Conservation (phyloP, 228 moss, liverwort and hornwort species). For the Sphagnum fallax region DNA sequence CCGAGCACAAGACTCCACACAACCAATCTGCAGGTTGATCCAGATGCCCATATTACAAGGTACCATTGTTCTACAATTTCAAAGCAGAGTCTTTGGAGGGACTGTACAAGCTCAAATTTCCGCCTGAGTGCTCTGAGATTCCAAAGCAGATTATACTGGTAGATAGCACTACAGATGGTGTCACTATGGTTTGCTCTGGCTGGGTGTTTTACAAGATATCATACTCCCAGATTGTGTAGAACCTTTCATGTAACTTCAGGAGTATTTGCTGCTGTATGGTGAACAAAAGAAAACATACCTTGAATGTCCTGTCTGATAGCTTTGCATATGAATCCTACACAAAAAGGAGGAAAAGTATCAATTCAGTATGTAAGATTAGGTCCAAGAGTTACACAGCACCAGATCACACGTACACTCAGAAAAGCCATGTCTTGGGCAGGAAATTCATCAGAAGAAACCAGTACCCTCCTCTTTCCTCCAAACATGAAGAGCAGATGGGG, state of each 20-base stretch:
- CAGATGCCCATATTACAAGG: too few relatives aligned
- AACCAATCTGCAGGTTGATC: neutral
- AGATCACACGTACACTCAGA: neutral
- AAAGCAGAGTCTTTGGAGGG: neutral
- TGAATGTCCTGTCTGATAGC: constrained; percentile 89
- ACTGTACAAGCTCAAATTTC: too few relatives aligned
- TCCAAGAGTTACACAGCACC: neutral
- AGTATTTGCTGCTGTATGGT: too few relatives aligned
- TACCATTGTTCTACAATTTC: neutral
- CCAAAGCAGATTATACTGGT: too few relatives aligned
- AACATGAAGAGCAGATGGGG: neutral
- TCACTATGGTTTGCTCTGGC: too few relatives aligned
- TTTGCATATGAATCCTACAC: constrained; percentile 74
- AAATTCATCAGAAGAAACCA: neutral
- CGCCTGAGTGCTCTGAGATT: too few relatives aligned
- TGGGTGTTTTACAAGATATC: too few relatives aligned
- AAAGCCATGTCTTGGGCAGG: neutral
- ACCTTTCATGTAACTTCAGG: too few relatives aligned
- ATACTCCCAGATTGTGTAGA: too few relatives aligned
- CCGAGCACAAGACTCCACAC: neutral
- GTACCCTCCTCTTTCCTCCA: neutral
- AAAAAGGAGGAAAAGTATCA: neutral
- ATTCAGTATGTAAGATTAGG: neutral
- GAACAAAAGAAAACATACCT: constrained; percentile 34
- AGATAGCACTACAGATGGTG: too few relatives aligned